phyloP scores from a whole-genome alignment of 179 eudicot genomes.

The Spinacia oleracea region DNA sequence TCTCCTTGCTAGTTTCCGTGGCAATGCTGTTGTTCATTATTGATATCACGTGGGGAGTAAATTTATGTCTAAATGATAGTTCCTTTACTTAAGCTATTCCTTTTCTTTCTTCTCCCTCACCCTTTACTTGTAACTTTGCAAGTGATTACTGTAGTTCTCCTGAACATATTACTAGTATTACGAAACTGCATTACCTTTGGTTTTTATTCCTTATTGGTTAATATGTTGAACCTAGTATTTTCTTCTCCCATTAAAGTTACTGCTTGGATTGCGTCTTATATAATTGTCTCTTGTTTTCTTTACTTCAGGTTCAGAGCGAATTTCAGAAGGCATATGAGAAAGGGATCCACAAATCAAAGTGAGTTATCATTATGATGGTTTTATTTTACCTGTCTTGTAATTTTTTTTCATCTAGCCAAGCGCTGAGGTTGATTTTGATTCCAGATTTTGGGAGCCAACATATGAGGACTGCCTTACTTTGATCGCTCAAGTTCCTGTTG shows the following conservation, averaged over 20 bases:
- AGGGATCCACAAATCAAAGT: constrained; percentile 93
- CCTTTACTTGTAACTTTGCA: neutral
- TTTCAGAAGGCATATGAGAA: constrained; percentile 98
- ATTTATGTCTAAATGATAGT: neutral
- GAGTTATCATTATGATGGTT: constrained; percentile 23
- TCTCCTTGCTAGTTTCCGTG: neutral
- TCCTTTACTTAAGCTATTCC: neutral
- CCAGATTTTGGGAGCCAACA: constrained; percentile 95
- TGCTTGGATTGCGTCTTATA: neutral
- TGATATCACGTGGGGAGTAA: neutral
- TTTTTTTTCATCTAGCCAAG: constrained; percentile 13
- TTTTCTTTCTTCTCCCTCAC: neutral
- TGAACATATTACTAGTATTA: neutral
- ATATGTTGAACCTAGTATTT: neutral
- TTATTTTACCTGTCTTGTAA: neutral
- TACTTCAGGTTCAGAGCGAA: constrained; percentile 87
- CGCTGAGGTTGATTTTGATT: constrained; percentile 33
- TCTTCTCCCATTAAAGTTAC: neutral
- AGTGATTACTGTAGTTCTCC: neutral
- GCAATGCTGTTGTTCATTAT: neutral
- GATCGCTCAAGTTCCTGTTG: constrained; percentile 66
- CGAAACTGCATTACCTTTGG: neutral
- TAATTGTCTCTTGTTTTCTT: neutral
- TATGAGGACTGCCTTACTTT: constrained; percentile 85
- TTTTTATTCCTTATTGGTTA: neutral